These are phyloP conservation scores for Vachellia pachyceras DNA, from an alignment of 306 rosid genomes.

Conservation along the genomic window DNA sequence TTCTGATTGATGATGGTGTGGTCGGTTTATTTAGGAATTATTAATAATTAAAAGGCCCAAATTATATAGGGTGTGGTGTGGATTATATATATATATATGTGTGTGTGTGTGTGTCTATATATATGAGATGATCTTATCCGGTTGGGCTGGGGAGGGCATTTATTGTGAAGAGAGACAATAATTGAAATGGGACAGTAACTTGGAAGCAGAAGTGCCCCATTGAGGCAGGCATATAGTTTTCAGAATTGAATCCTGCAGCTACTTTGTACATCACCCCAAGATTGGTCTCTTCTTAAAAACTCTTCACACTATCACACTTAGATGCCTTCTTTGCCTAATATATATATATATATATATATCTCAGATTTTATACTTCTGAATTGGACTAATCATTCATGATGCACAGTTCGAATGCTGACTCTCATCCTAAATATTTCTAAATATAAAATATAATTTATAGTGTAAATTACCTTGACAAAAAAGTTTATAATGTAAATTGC, in stretches of 20 bases:
- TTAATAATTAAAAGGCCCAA: background rate
- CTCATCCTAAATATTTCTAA: too few relatives aligned
- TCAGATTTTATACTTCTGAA: background rate
- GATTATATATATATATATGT: background rate
- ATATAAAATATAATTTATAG: too few relatives aligned
- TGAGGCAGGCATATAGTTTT: slow-evolving; percentile 33
- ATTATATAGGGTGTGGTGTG: background rate
- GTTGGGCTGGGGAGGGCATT: background rate
- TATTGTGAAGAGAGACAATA: background rate
- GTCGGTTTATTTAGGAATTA: background rate
- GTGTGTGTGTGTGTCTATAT: too few relatives aligned
- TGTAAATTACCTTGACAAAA: too few relatives aligned
- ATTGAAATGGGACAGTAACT: slow-evolving; percentile 10
- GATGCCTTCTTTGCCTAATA: background rate
- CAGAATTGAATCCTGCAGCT: slow-evolving; percentile 43
- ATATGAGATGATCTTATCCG: background rate
- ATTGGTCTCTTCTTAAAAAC: slow-evolving; percentile 9
- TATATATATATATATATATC: too few relatives aligned
- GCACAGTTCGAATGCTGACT: background rate
- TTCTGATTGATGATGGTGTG: background rate
- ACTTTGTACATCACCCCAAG: slow-evolving; percentile 11
- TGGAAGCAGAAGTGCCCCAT: slow-evolving; percentile 21
- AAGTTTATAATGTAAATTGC: too few relatives aligned
- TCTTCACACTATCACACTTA: background rate
- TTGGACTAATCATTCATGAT: background rate